A percentile compares a stretch with the other conserved stretches of the same genome.
phyloP scores from a whole-genome alignment of 768 basidiomycete species.

The Collybiopsis confluens region DNA sequence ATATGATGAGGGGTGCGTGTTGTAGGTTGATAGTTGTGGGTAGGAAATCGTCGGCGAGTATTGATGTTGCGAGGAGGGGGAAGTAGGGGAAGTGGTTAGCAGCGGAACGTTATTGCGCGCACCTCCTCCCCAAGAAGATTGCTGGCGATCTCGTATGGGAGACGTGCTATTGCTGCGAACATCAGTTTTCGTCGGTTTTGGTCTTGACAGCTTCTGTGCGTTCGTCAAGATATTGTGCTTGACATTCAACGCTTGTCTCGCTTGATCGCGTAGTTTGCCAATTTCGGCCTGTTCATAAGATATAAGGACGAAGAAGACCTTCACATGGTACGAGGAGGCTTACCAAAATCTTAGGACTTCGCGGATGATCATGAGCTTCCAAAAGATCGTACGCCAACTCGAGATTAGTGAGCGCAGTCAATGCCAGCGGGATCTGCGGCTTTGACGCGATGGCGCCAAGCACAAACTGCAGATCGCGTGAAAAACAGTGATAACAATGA shows the following conservation, averaged over 20 bases:
- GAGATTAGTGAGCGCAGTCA: constrained; percentile 59
- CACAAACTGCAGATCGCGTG: constrained; percentile 52
- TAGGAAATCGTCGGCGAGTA: not conserved
- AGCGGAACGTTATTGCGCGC: not conserved
- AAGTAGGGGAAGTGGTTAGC: not conserved
- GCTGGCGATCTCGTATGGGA: not conserved
- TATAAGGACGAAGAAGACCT: not conserved
- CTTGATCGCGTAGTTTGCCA: not conserved
- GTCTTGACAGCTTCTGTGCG: not conserved
- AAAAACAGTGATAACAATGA: constrained; percentile 4
- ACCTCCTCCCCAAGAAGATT: not conserved
- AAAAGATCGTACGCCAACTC: constrained; percentile 60
- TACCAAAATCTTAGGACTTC: constrained; percentile 58
- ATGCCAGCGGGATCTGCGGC: constrained; percentile 59
- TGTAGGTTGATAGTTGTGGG: not conserved
- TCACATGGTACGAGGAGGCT: constrained; percentile 16
- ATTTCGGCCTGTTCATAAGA: not conserved
- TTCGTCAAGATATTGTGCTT: not conserved
- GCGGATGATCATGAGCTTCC: constrained; percentile 42
- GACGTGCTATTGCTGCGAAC: not conserved
- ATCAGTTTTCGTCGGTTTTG: not conserved
- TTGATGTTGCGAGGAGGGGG: not conserved
- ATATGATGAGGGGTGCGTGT: not conserved
- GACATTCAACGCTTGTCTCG: not conserved
- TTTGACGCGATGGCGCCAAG: constrained; percentile 66